phyloP scores from a whole-genome alignment of 768 basidiomycete species.

The Auricularia sp. region DNA sequence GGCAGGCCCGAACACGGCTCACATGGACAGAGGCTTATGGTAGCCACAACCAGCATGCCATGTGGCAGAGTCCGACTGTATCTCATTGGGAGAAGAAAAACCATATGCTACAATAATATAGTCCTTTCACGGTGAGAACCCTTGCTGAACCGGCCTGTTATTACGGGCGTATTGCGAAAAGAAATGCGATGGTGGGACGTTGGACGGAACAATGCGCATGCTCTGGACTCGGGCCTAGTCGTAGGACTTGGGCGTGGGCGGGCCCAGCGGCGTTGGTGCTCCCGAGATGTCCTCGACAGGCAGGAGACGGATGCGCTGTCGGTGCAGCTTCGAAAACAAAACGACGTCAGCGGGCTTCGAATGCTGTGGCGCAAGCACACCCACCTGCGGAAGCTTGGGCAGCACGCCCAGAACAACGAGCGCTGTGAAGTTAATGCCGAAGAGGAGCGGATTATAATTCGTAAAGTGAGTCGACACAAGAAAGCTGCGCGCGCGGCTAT shows the following conservation, averaged over 20 bases:
- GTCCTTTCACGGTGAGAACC: no score
- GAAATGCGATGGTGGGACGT: no score
- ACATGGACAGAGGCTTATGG: no score
- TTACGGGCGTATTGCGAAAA: no score
- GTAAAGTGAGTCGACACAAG: conserved; percentile 97
- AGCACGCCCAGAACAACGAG: conserved; percentile 60
- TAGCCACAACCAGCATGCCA: no score
- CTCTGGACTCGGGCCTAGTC: background rate
- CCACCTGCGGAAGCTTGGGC: conserved; percentile 90
- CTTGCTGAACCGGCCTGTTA: no score
- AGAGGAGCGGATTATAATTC: conserved; percentile 88
- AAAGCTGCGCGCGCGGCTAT: conserved; percentile 46
- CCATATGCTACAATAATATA: no score
- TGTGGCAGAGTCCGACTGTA: no score
- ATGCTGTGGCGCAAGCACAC: conserved; percentile 10
- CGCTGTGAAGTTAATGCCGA: conserved; percentile 80
- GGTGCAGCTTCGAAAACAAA: conserved; percentile 48
- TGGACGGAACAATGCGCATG: no score
- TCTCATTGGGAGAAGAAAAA: no score
- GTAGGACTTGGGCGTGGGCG: conserved; percentile 11
- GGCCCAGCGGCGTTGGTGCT: conserved; percentile 8
- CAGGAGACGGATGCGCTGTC: conserved; percentile 73
- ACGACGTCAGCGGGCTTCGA: conserved; percentile 7
- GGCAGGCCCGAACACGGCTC: no score
- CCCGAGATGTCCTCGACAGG: conserved; percentile 33